phyloP scores from a whole-genome alignment of 2,329 filamentous ascomycete genomes.

The Pseudonectria buxi region DNA sequence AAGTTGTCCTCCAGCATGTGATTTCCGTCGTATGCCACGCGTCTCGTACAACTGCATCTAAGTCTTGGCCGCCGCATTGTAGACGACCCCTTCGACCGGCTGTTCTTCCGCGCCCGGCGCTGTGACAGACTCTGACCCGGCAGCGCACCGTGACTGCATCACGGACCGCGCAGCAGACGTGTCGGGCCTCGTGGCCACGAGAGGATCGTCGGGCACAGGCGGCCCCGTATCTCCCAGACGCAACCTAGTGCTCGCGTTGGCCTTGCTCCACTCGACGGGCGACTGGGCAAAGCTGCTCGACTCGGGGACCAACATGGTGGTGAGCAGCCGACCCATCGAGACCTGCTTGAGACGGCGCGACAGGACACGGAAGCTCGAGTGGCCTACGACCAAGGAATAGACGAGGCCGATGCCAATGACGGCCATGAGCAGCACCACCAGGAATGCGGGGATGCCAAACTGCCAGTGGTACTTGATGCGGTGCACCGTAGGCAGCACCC shows the following conservation, averaged over 20 bases:
- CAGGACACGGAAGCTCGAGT: slow-evolving; percentile 7
- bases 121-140: too few species aligned
- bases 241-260: slow-evolving; percentile 6
- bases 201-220: too few species aligned
- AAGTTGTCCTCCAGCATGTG: too few species aligned
- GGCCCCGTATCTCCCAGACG: background rate
- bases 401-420: slow-evolving; percentile 6
- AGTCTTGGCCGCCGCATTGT: too few species aligned
- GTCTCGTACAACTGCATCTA: too few species aligned
- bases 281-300: slow-evolving; percentile 10
- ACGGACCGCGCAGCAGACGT: too few species aligned
- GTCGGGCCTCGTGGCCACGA: too few species aligned
- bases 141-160: too few species aligned
- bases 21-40: too few species aligned
- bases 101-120: too few species aligned
- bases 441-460: slow-evolving; percentile 15
- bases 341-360: slow-evolving; percentile 11
- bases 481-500: slow-evolving; percentile 10
- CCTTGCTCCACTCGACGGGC: slow-evolving; percentile 9
- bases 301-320: slow-evolving; percentile 9
- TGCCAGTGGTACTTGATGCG: slow-evolving; percentile 13
- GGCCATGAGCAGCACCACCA: slow-evolving; percentile 7
- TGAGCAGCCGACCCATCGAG: slow-evolving; percentile 12
- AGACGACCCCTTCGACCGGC: too few species aligned
- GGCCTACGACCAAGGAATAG: slow-evolving; percentile 4